Base-by-base conservation (phyloP, 116 monocot genomes). In the Zostera marina region DNA sequence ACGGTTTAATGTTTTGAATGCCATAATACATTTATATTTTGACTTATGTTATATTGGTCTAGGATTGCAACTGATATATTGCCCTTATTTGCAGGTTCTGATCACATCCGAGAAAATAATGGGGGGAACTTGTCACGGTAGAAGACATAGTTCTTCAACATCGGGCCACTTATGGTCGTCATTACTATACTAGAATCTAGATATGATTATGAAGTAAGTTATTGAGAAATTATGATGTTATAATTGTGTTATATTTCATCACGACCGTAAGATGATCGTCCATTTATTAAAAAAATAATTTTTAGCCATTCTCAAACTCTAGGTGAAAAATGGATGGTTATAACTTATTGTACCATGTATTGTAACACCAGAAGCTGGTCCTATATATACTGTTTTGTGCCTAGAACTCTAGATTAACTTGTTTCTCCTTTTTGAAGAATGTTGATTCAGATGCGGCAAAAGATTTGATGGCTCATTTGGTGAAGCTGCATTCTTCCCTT, bases 81-180 rank as follows among this genome's bases (percentile, higher is more conserved):
- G 41, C 11, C 13, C 57, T 38, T 47, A 56, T 2, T 13, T 58
- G 0, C 74, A 99, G 98, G 98, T 52, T 99, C 98, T 23, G 91
- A 99, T 71, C 98, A 99, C 65, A 99, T 99, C 57, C 82, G 98
- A 44, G 98, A 99, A 67, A 99, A 99, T 66, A 91, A 99, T 81
- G 98, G 0, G 77, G 58, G 40, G 83, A 86, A 52, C 69, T 99
- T 54, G 81, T 99, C 17, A 74, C 81, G 17, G 98, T 90, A 57
- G 91, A 99, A 72, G 83, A 90, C 49, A 99, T 99, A 24, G 98
- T 90, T 73, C 68, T 44, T 39, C 78, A 90, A 63, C 98, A 99
- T 54, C 90, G 98, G 98, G 71, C 76, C 48, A 77, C 87, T 45
- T 90, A 90, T 73, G 98, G 98, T 66, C 98, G 98, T 52, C 98